Base-by-base conservation (phyloP, 768 basidiomycete genomes). In the Chalciporus sphaerocephalus region DNA sequence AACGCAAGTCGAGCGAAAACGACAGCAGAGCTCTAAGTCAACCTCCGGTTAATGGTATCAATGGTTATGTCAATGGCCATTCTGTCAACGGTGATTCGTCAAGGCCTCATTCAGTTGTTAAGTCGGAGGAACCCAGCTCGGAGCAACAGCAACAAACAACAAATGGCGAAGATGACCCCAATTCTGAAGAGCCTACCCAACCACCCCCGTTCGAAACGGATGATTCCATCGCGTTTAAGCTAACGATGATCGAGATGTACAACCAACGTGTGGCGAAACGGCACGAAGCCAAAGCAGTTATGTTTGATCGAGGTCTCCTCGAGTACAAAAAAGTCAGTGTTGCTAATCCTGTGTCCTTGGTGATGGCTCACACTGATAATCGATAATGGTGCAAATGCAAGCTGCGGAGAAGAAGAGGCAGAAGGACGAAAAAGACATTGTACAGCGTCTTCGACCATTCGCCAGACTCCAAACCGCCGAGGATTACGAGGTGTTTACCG, bases 201-300 rank as follows among this genome's bases (percentile, higher is more conserved):
- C 87, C 87, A 2, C 83, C 82, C 18, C 88, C 90, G 0, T 78
- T 85, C 42, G 95, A 98, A 65, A 92, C 88, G 2, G 71, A 76
- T 30, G 83, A 87, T 24, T 95, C 93, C 16, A 69, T 96, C 18
- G 74, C 78, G 15, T 87, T 97, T 71, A 99, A 99, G 70, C 70
- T 96, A 33, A 83, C 87, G 0, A 63, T 97, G 43, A 68, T 97
- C 46, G 90, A 96, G 64, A 90, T 92, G 72, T 99, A 97, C 69
- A 81, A 79, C 52, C 89, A 92, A 47, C 83, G 90, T 40, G 76
- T 97, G 9, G 87, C 90, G 50, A 91, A 87, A 67, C 78, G 95
- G 33, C 68, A 81, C 42, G 88, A 93, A 59, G 80, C 77, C 22
- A 99, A 97, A 67, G 81, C 81, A 3, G 65, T 99, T 51, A 89